Percentiles rank a stretch among this genome's conserved stretches.
Conservation (phyloP, 805 yeast genomes). For the Ogataea nonfermentans region DNA sequence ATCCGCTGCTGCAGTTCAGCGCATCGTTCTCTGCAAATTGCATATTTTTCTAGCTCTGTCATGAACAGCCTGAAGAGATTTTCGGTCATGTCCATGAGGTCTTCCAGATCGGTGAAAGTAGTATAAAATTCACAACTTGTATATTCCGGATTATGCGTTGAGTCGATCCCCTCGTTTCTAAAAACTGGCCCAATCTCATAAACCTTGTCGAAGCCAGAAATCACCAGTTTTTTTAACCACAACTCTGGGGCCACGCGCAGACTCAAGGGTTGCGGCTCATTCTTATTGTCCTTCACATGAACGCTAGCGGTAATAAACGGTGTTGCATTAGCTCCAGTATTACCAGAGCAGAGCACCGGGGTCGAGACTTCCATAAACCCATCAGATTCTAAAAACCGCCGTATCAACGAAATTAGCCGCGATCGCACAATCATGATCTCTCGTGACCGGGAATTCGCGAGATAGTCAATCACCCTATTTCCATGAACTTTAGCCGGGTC, state of each 20-base stretch:
- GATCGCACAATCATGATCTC: constrained; percentile 52
- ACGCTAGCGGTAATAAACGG: constrained; percentile 63
- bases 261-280: constrained; percentile 39
- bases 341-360: constrained; percentile 68
- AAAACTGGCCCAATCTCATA: constrained; percentile 85
- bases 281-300: constrained; percentile 34
- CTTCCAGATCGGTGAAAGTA: constrained; percentile 62
- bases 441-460: constrained; percentile 53
- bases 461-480: constrained; percentile 72
- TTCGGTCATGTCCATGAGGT: constrained; percentile 66
- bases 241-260: constrained; percentile 92
- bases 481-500: constrained; percentile 57
- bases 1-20: constrained; percentile 15
- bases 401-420: constrained; percentile 49
- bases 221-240: constrained; percentile 82
- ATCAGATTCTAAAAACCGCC: constrained; percentile 52
- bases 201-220: constrained; percentile 82
- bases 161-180: constrained; percentile 90
- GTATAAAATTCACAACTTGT: constrained; percentile 88
- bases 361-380: constrained; percentile 84
- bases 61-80: constrained; percentile 46
- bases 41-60: constrained; percentile 27
- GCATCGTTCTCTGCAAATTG: constrained; percentile 27
- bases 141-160: constrained; percentile 93
- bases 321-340: constrained; percentile 88